Conservation (phyloP, 2,329 filamentous ascomycete species). For the Claviceps capensis region DNA sequence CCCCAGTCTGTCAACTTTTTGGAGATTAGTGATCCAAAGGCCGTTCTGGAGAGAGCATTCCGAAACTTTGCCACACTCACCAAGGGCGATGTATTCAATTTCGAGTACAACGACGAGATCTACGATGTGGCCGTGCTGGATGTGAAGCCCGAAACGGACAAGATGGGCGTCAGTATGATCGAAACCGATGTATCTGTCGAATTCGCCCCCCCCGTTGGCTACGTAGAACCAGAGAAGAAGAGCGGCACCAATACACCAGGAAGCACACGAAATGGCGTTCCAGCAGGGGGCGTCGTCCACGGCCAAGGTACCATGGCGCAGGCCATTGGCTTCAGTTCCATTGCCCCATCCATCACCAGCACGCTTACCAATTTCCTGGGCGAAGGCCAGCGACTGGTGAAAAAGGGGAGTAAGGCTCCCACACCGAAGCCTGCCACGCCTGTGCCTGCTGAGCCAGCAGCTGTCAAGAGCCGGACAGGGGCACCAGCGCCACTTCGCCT, state of each 20-base stretch:
- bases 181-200: slow-evolving; percentile 96
- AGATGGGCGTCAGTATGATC: slow-evolving; percentile 82
- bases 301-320: slow-evolving; percentile 90
- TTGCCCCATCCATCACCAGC: slow-evolving; percentile 64
- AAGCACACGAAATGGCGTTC: slow-evolving; percentile 49
- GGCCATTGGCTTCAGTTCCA: slow-evolving; percentile 89
- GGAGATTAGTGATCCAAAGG: slow-evolving; percentile 93
- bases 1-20: slow-evolving; percentile 88
- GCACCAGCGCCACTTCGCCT: slow-evolving; percentile 78
- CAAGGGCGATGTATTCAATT: slow-evolving; percentile 89
- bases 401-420: slow-evolving; percentile 58
- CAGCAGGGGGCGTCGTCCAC: slow-evolving; percentile 62
- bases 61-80: slow-evolving; percentile 90
- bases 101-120: slow-evolving; percentile 87
- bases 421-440: slow-evolving; percentile 60
- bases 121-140: slow-evolving; percentile 91
- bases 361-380: slow-evolving; percentile 66
- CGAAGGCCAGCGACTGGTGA: slow-evolving; percentile 72
- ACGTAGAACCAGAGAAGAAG: slow-evolving; percentile 67
- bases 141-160: slow-evolving; percentile 71
- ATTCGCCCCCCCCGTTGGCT: slow-evolving; percentile 86
- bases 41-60: slow-evolving; percentile 91
- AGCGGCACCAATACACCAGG: slow-evolving; percentile 82
- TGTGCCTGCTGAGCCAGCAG: slow-evolving; percentile 26
- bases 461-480: slow-evolving; percentile 42